Percentiles rank a stretch among this genome's conserved stretches.
Evolutionary conservation across 164 flowering plant genomes (phyloP).

Genomic region (Stephania japonica): DNA sequence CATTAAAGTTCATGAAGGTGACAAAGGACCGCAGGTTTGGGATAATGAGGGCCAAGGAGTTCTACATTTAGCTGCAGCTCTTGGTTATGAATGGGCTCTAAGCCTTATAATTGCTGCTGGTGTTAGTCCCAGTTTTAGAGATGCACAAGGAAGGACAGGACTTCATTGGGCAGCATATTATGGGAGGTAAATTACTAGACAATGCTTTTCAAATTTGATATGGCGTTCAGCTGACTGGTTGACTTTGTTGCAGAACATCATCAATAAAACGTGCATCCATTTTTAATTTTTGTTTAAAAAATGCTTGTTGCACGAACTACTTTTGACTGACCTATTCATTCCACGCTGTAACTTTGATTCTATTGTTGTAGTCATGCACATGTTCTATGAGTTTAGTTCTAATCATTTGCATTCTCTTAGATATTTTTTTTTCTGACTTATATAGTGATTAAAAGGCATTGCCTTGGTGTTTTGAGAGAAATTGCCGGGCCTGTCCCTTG

Average conservation of each 20-base stretch:
- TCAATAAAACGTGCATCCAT: background rate
- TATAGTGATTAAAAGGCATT: too few relatives aligned
- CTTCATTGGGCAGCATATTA: conserved; percentile 80
- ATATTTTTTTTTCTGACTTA: too few relatives aligned
- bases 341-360: too few relatives aligned
- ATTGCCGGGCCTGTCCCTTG: too few relatives aligned
- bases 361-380: too few relatives aligned
- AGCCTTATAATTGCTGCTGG: conserved; percentile 55
- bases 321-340: too few relatives aligned
- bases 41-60: conserved; percentile 65
- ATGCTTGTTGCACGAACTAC: too few relatives aligned
- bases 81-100: conserved; percentile 79
- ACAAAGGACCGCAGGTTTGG: conserved; percentile 44
- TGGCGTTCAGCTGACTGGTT: background rate
- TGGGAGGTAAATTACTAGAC: conserved; percentile 54
- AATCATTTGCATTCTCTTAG: too few relatives aligned
- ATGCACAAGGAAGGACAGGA: conserved; percentile 59
- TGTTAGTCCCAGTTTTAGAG: conserved; percentile 59
- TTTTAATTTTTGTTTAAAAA: too few relatives aligned
- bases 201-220: background rate
- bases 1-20: conserved; percentile 47
- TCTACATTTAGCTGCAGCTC: conserved; percentile 70
- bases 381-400: too few relatives aligned
- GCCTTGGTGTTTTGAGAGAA: too few relatives aligned
- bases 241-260: conserved; percentile 1